A percentile compares a stretch with the other conserved stretches of the same genome.
These are phyloP conservation scores for Moniliophthora roreri DNA, from an alignment of 1,284 basidiomycete genomes.

Conservation along the genomic window DNA sequence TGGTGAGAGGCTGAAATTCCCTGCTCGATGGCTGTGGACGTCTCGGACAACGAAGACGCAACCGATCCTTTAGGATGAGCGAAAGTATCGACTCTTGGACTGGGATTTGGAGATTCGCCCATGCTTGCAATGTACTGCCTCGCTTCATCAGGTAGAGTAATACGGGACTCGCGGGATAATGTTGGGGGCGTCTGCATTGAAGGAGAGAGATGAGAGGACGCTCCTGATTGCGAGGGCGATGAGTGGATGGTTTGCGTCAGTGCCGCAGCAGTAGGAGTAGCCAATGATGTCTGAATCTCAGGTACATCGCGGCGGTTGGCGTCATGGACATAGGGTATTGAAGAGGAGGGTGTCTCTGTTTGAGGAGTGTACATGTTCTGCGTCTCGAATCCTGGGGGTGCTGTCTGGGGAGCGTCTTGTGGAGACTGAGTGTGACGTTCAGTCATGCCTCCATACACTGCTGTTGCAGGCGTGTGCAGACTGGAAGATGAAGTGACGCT, in stretches of 20 bases:
- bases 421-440: conserved; percentile 16
- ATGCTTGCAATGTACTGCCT: conserved; percentile 67
- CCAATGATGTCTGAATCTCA: conserved; percentile 10
- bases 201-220: conserved; percentile 6
- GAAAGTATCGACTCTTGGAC: conserved; percentile 43
- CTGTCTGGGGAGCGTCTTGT: conserved; percentile 25
- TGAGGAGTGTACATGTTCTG: conserved; percentile 16
- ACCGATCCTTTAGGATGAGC: background rate
- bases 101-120: conserved; percentile 60
- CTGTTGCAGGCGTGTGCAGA: conserved; percentile 17
- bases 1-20: background rate
- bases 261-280: conserved; percentile 4
- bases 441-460: conserved; percentile 6
- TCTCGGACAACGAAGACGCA: background rate
- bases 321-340: background rate
- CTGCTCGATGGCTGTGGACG: background rate
- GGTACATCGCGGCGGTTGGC: background rate
- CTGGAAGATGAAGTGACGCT: conserved; percentile 19
- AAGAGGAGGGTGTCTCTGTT: background rate
- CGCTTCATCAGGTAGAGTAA: conserved; percentile 73
- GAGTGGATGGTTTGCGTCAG: background rate
- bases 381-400: conserved; percentile 20
- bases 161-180: conserved; percentile 54
- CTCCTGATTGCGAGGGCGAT: conserved; percentile 4
- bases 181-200: conserved; percentile 16